Evolutionary conservation across 345 rosid genomes (phyloP), one percentile per base, ranked within the genome.

Genomic region (Moringa oleifera): DNA sequence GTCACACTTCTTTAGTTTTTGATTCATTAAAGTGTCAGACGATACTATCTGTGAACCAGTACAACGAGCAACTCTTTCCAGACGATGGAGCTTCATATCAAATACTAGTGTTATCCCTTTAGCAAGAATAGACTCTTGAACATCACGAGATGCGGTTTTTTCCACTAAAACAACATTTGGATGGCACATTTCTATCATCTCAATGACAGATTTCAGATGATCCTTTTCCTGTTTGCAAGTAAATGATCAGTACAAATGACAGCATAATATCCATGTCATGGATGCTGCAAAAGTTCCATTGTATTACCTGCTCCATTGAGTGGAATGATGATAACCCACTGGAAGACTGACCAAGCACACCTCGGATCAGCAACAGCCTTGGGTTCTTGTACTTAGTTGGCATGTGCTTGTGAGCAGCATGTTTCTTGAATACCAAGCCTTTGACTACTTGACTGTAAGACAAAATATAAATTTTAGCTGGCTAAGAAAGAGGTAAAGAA

Each of bases 321-420:
- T 74, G 63, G 57, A 94, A 77, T 36, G 97, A 90, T 58, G 97
- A 90, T 61, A 90, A 71, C 18, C 81, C 93, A 71, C 81, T 81
- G 20, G 84, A 78, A 53, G 97, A 85, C 64, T 83, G 85, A 45
- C 99, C 96, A 25, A 90, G 83, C 61, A 58, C 79, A 20, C 97
- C 99, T 59, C 56, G 69, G 51, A 94, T 75, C 73, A 94, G 70
- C 71, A 94, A 78, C 74, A 94, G 72, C 73, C 68, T 85, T 24
- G 99, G 96, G 53, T 79, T 86, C 68, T 82, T 84, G 81, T 78
- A 88, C 46, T 67, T 68, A 23, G 96, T 90, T 10, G 85, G 81
- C 99, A 94, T 94, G 80, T 87, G 97, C 75, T 94, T 94, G 83
- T 82, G 99, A 57, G 99, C 96, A 36, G 91, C 97, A 80, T 67